A percentile compares a stretch with the other conserved stretches of the same genome.
Conservation (phyloP, 352 stramenopile species). For the Phytophthora parvispora region DNA sequence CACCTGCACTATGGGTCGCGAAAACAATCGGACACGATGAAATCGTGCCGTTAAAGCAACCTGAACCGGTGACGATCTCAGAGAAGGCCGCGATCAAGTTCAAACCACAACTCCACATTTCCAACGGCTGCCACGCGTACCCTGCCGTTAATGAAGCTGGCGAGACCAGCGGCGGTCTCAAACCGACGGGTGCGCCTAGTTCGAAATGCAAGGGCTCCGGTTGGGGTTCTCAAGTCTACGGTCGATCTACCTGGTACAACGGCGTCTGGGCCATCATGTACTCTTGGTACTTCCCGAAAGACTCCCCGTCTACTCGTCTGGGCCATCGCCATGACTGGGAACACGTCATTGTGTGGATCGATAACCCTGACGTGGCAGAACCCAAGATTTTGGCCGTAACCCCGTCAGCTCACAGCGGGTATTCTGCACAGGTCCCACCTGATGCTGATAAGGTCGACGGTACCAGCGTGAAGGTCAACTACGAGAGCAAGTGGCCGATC, state of each 20-base stretch:
- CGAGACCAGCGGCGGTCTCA: not conserved
- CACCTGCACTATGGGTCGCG: not conserved
- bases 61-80: not conserved
- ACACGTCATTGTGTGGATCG: not conserved
- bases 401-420: not conserved
- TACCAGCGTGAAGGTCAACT: not conserved
- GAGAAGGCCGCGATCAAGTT: not conserved
- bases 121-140: not conserved
- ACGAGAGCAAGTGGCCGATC: conserved; percentile 1
- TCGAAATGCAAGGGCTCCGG: not conserved
- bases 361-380: not conserved
- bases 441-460: conserved; percentile 1
- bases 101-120: not conserved
- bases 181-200: not conserved
- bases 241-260: not conserved
- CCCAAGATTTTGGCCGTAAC: conserved; percentile 1
- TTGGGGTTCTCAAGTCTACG: not conserved
- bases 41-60: not conserved
- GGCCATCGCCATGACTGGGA: not conserved
- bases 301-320: not conserved
- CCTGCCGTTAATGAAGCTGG: not conserved
- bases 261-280: conserved; percentile 3
- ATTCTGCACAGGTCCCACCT: not conserved
- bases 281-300: conserved; percentile 1
- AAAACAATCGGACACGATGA: conserved; percentile 1